These are phyloP conservation scores for Salix exigua DNA, from an alignment of 345 rosid genomes.

Conservation along the genomic window DNA sequence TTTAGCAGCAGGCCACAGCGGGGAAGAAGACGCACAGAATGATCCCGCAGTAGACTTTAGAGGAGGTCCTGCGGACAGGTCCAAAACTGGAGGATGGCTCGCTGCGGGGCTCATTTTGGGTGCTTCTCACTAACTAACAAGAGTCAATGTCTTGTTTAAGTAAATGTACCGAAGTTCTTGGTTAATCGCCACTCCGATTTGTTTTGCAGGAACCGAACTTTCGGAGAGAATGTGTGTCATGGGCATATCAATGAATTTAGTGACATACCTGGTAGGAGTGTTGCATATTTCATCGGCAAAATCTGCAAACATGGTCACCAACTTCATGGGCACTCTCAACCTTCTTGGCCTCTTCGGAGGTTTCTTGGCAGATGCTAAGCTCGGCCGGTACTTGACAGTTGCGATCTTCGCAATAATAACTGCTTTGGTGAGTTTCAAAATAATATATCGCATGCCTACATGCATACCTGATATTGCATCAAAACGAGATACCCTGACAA, in stretches of 20 bases:
- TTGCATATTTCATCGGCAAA: conserved; percentile 72
- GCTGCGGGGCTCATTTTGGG: conserved; percentile 91
- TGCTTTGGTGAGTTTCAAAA: conserved; percentile 47
- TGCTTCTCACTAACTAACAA: conserved; percentile 12
- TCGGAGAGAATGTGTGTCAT: conserved; percentile 88
- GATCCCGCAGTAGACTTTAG: conserved; percentile 45
- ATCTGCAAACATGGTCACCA: conserved; percentile 79
- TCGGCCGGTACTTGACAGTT: conserved; percentile 76
- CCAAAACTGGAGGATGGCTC: conserved; percentile 86
- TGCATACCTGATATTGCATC: background rate
- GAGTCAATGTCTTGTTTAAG: background rate
- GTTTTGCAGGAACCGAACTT: conserved; percentile 64
- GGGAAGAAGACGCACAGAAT: conserved; percentile 31
- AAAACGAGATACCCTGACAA: background rate
- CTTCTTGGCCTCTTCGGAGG: conserved; percentile 86
- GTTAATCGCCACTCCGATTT: background rate
- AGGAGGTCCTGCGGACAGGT: conserved; percentile 68
- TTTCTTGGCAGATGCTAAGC: conserved; percentile 86
- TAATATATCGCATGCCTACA: background rate
- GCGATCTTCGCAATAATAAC: conserved; percentile 60
- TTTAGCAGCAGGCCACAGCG: conserved; percentile 41
- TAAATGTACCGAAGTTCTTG: background rate
- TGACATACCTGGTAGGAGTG: conserved; percentile 74
- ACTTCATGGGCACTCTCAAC: conserved; percentile 90
- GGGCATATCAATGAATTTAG: conserved; percentile 89